These are phyloP conservation scores for Dipteronia dyeriana DNA, from an alignment of 345 rosid species.

Conservation along the genomic window DNA sequence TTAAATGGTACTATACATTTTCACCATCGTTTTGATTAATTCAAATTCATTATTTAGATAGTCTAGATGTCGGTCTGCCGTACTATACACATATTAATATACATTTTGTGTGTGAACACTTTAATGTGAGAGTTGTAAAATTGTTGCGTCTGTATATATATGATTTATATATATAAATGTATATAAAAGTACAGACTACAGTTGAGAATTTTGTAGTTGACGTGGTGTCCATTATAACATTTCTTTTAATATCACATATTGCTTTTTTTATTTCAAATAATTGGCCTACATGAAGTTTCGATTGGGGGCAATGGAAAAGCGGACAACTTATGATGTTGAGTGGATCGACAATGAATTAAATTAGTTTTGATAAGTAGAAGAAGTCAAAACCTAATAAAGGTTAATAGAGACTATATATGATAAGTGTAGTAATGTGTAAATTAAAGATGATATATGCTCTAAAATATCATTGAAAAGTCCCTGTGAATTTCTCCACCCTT, in stretches of 20 bases:
- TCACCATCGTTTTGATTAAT: too few species aligned
- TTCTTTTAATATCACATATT: neutral
- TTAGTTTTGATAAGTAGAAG: neutral
- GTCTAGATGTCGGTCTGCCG: too few species aligned
- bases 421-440: conserved; percentile 9
- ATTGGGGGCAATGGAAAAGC: neutral
- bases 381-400: conserved; percentile 22
- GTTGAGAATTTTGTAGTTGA: neutral
- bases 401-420: neutral
- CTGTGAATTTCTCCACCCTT: conserved; percentile 16
- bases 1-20: too few species aligned
- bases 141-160: too few species aligned
- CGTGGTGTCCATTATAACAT: neutral
- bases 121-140: neutral
- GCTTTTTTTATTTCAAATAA: neutral
- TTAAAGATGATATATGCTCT: conserved; percentile 15
- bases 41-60: too few species aligned
- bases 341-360: neutral
- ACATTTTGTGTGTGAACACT: neutral
- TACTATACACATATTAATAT: too few species aligned
- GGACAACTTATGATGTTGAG: neutral
- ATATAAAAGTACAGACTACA: neutral
- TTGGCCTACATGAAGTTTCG: neutral
- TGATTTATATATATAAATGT: too few species aligned
- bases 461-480: conserved; percentile 17